A percentile compares a stretch with the other conserved stretches of the same genome.
Evolutionary conservation across 2,329 filamentous ascomycete species (phyloP).

Genomic region (Dothistroma pini): DNA sequence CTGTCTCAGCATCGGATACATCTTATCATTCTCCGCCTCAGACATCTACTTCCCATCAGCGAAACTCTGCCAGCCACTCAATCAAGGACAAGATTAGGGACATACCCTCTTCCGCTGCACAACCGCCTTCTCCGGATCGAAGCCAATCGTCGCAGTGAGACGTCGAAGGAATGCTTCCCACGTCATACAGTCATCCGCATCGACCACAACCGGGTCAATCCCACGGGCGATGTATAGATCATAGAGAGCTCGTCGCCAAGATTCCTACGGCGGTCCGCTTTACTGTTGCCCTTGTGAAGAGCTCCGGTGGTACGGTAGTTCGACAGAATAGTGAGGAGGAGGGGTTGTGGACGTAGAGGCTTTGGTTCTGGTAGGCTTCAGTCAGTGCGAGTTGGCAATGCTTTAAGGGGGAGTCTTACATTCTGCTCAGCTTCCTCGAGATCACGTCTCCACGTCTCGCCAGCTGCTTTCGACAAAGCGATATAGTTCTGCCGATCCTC

Average conservation of each 20-base stretch:
- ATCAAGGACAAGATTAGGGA: too few species aligned
- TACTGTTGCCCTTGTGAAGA: conserved; percentile 5
- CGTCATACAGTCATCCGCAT: conserved; percentile 41
- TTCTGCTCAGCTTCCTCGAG: not conserved
- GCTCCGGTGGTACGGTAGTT: conserved; percentile 29
- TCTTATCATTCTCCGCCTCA: conserved; percentile 7
- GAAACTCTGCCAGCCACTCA: not conserved
- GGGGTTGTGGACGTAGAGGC: conserved; percentile 16
- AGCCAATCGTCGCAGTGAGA: conserved; percentile 26
- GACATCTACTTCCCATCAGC: not conserved
- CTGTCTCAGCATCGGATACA: conserved; percentile 13
- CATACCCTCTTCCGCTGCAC: conserved; percentile 24
- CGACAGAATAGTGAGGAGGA: conserved; percentile 39
- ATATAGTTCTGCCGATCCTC: not conserved
- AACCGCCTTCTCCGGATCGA: conserved; percentile 33
- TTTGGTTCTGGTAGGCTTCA: not conserved
- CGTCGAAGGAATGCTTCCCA: conserved; percentile 30
- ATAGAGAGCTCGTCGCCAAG: conserved; percentile 35
- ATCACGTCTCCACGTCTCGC: not conserved
- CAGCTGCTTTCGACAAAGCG: not conserved
- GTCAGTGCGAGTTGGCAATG: not conserved
- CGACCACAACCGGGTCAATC: conserved; percentile 34
- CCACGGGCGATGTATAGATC: conserved; percentile 33
- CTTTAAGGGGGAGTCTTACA: not conserved
- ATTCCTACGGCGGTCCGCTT: conserved; percentile 16